Evolutionary conservation across 805 yeast species (phyloP).

Genomic region (Saccharomycopsis babjevae): DNA sequence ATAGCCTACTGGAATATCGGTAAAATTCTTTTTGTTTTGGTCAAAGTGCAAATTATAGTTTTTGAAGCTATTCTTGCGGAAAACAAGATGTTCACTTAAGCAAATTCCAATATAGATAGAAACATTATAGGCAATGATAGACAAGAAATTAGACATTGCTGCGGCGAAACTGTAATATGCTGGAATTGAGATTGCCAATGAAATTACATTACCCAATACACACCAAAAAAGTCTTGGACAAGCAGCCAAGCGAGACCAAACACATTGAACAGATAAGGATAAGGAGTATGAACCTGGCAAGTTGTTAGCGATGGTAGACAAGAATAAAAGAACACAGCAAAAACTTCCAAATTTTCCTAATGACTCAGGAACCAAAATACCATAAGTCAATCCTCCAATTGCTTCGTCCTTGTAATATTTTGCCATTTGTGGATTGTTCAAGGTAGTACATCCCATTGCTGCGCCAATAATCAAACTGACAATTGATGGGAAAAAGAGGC

Average conservation of each 20-base stretch:
- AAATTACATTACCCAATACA: slow-evolving; percentile 56
- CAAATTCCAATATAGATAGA: slow-evolving; percentile 73
- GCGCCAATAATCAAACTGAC: slow-evolving; percentile 79
- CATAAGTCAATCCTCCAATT: slow-evolving; percentile 77
- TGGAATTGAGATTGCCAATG: slow-evolving; percentile 82
- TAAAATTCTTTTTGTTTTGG: slow-evolving; percentile 30
- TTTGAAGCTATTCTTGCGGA: slow-evolving; percentile 43
- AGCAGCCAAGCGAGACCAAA: slow-evolving; percentile 62
- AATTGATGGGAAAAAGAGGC: slow-evolving; percentile 56
- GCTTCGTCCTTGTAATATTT: slow-evolving; percentile 41
- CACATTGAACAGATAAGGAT: slow-evolving; percentile 76
- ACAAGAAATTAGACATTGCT: slow-evolving; percentile 81
- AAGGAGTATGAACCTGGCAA: slow-evolving; percentile 91
- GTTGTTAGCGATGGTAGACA: slow-evolving; percentile 84
- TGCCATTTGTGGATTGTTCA: slow-evolving; percentile 34
- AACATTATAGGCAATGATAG: slow-evolving; percentile 82
- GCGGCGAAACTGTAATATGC: slow-evolving; percentile 64
- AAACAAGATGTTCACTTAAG: slow-evolving; percentile 72
- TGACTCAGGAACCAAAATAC: slow-evolving; percentile 67
- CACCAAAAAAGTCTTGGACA: slow-evolving; percentile 85
- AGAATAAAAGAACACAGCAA: slow-evolving; percentile 72
- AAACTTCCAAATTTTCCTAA: slow-evolving; percentile 85
- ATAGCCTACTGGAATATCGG: slow-evolving; percentile 53
- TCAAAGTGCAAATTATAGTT: slow-evolving; percentile 57
- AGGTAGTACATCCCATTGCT: slow-evolving; percentile 65